Conservation (phyloP, 371 early-diverging fungal species). For the Mycotypha africana region DNA sequence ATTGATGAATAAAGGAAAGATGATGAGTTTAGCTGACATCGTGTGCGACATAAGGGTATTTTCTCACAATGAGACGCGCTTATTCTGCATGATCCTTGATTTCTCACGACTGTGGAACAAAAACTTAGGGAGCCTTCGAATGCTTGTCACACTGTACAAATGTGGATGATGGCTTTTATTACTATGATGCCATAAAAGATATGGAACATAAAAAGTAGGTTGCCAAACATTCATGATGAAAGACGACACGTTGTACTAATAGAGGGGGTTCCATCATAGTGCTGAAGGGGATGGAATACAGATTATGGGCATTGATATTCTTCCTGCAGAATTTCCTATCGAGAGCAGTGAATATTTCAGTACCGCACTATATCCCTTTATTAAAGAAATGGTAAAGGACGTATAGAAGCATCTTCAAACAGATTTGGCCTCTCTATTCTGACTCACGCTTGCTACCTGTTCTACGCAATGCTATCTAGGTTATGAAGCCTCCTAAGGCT, state of each 20-base stretch:
- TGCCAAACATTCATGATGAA: no score
- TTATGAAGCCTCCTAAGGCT: slow-evolving; percentile 6
- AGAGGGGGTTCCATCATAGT: no score
- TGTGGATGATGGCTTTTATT: slow-evolving; percentile 90
- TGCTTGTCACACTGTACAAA: slow-evolving; percentile 84
- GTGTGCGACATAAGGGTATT: slow-evolving; percentile 93
- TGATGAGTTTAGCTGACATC: slow-evolving; percentile 90
- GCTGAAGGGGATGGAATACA: slow-evolving; percentile 81
- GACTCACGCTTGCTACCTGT: no score
- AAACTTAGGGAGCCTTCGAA: slow-evolving; percentile 88
- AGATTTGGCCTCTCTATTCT: not conserved
- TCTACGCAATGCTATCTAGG: no score
- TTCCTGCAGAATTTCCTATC: slow-evolving; percentile 93
- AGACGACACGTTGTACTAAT: no score
- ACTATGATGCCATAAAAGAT: slow-evolving; percentile 76
- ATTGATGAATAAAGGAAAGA: slow-evolving; percentile 49
- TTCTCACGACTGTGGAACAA: slow-evolving; percentile 5
- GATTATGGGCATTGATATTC: slow-evolving; percentile 94
- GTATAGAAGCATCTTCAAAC: no score
- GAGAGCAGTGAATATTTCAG: slow-evolving; percentile 94
- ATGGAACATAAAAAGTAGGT: slow-evolving; percentile 68
- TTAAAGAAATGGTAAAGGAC: slow-evolving; percentile 78
- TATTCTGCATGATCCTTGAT: no score
- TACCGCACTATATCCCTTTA: slow-evolving; percentile 72
- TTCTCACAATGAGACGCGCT: no score